These are phyloP conservation scores for Chlorella sp. DNA, from an alignment of 139 green algal species.

Conservation along the genomic window DNA sequence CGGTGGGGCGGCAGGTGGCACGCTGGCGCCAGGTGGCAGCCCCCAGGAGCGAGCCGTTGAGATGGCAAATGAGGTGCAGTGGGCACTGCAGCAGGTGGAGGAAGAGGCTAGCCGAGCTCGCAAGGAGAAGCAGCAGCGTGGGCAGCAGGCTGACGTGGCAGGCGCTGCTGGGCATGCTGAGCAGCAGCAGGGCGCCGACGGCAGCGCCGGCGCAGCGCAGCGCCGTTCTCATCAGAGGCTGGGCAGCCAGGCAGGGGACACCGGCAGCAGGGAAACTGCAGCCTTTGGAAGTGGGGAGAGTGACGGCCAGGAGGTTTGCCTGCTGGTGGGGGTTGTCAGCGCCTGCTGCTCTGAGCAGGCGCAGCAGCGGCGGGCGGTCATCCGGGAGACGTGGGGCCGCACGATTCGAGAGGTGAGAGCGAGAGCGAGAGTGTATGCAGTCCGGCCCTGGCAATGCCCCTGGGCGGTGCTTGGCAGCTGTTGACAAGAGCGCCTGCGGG, in stretches of 20 bases:
- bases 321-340: conserved; percentile 46
- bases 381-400: conserved; percentile 43
- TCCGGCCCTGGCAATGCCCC: too few relatives aligned
- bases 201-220: not conserved
- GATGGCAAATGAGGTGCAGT: not conserved
- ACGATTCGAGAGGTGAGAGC: not conserved
- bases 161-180: not conserved
- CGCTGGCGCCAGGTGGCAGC: not conserved
- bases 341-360: conserved; percentile 38
- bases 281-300: not conserved
- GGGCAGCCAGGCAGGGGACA: not conserved
- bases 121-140: not conserved
- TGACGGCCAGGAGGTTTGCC: not conserved
- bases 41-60: not conserved
- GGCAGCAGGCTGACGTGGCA: not conserved
- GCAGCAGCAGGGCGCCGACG: not conserved
- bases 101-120: not conserved
- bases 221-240: not conserved
- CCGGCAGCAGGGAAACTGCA: too few relatives aligned
- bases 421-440: not conserved
- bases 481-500: too few relatives aligned
- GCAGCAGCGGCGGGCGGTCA: conserved; percentile 1
- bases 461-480: too few relatives aligned
- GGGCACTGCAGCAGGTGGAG: not conserved
- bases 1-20: not conserved